Percentiles rank a stretch among this genome's conserved stretches.
Conservation (phyloP, 2,329 filamentous ascomycete species). For the Aspergillus thermomutatus region DNA sequence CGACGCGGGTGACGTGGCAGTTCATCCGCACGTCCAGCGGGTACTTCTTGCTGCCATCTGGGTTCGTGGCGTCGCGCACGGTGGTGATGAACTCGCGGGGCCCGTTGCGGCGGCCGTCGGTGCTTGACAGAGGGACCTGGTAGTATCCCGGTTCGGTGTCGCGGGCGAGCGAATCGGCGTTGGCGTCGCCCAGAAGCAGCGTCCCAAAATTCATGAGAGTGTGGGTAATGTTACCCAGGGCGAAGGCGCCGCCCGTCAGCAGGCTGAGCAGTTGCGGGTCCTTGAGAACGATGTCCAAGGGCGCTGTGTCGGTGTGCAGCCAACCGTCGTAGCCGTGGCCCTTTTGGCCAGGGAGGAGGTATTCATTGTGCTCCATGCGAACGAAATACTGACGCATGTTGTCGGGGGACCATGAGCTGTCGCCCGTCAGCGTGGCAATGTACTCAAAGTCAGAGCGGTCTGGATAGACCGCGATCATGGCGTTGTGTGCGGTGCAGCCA, state of each 20-base stretch:
- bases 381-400: conserved; percentile 59
- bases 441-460: conserved; percentile 58
- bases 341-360: conserved; percentile 38
- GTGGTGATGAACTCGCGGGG: conserved; percentile 42
- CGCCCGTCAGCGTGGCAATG: conserved; percentile 58
- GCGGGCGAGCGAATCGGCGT: conserved; percentile 44
- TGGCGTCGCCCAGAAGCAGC: conserved; percentile 51
- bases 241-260: conserved; percentile 50
- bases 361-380: conserved; percentile 53
- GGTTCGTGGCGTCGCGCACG: conserved; percentile 23
- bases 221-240: conserved; percentile 47
- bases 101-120: conserved; percentile 26
- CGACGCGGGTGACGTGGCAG: conserved; percentile 45
- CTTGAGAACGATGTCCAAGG: conserved; percentile 48
- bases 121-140: conserved; percentile 55
- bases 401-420: conserved; percentile 54
- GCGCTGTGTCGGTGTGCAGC: conserved; percentile 22
- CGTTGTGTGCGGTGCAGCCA: conserved; percentile 61
- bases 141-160: conserved; percentile 52
- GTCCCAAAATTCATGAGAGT: conserved; percentile 44
- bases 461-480: conserved; percentile 58
- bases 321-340: conserved; percentile 45
- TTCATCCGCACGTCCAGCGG: conserved; percentile 55
- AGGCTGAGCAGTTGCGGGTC: conserved; percentile 55
- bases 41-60: conserved; percentile 41